Base-by-base conservation (phyloP, 495 filamentous ascomycete species). In the Penicillium egyptiacum region DNA sequence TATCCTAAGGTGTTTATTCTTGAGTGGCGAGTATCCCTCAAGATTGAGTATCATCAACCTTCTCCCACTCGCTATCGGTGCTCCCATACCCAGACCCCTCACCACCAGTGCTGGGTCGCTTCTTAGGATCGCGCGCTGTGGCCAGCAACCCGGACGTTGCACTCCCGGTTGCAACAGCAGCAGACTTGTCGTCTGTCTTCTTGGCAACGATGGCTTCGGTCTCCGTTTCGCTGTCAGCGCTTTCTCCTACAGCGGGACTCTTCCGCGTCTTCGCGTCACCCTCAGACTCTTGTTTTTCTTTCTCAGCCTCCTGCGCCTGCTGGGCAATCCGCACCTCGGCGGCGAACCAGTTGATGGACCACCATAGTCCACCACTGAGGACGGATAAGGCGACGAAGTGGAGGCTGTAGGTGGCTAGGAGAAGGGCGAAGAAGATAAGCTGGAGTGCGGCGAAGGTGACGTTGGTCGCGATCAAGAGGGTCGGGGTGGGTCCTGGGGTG, bases 261-360 rank as follows among this genome's bases (percentile, higher is more conserved):
- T 70, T 75, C 65, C 71, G 28, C 26, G 74, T 53, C 14, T 42
- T 37, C 10, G 20, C 64, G 48, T 61, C 72, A 57, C 58, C 50
- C 59, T 54, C 63, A 49, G 47, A 9, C 3, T 56, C 67, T 33
- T 70, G 63, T 61, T 71, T 67, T 64, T 70, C 62, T 57, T 73
- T 64, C 67, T 70, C 67, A 72, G 76, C 70, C 67, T 92, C 83
- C 52, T 78, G 78, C 20, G 71, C 75, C 64, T 89, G 86, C 41
- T 69, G 66, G 16, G 85, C 85, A 10, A 74, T 74, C 50, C 78
- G 79, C 33, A 98, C 77, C 77, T 98, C 94, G 22, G 70, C 69
- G 40, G 91, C 90, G 66, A 98, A 98, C 94, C 94, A 98, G 75
- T 96, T 96, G 73, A 98, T 96, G 20, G 86, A 83, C 72, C 81